Evolutionary conservation across 78 protist species (phyloP), one percentile per base, ranked within the genome.

Genomic region (Cavenderia fasciculata): DNA sequence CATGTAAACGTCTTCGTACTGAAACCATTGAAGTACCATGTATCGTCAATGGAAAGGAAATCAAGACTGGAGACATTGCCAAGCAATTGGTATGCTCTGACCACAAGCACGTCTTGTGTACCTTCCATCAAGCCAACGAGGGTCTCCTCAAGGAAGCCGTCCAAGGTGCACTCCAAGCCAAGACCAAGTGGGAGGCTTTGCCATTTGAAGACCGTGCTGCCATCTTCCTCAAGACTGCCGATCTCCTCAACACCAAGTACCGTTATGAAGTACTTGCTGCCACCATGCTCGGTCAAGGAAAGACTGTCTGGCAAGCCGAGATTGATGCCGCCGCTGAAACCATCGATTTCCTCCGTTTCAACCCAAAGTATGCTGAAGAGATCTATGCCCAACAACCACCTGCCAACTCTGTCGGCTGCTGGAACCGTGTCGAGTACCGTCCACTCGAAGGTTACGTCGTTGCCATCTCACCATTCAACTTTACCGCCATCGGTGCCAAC

Each of bases 401-500:
- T 40, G 85, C 92, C 63, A 38, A 94, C 88, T 10, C 78, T 0
- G 21, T 38, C 21, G 90, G 88, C 23, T 54, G 79, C 38, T 97
- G 99, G 99, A 97, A 97, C 65, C 85, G 96, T 41, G 54, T 85
- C 14, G 96, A 94, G 21, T 95, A 94, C 70, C 74, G 98, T 6
- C 97, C 98, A 33, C 94, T 97, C 6, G 99, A 98, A 47, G 99
- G 99, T 47, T 98, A 96, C 85, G 96, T 95, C 29, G 82, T 68
- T 21, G 98, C 98, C 38, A 75, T 98, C 46, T 66, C 98, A 14
- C 99, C 99, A 47, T 98, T 97, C 92, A 98, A 98, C 95, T 98
- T 98, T 78, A 94, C 97, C 1, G 98, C 99, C 34, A 98, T 98
- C 59, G 99, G 98, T 38, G 89, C 63, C 36, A 98, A 98, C 72